Evolutionary conservation across 306 rosid genomes (phyloP).

Genomic region (Gastrolobium villosum): DNA sequence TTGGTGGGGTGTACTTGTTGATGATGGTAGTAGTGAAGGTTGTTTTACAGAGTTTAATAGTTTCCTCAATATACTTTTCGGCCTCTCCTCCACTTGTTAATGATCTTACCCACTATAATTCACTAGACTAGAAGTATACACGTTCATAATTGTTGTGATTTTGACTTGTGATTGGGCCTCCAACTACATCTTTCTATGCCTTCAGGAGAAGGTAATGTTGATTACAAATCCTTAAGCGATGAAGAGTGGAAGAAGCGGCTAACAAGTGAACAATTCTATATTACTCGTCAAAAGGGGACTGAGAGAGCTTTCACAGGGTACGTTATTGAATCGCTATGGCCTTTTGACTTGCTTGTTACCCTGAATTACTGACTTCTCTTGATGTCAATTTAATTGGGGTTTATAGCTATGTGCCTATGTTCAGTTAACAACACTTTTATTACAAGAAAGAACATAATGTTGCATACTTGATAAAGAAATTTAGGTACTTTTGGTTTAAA

Average conservation of each 20-base stretch:
- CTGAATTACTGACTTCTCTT: background rate
- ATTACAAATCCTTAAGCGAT: slow-evolving; percentile 67
- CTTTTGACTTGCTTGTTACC: slow-evolving; percentile 12
- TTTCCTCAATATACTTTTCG: background rate
- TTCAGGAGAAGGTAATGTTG: slow-evolving; percentile 63
- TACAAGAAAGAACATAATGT: background rate
- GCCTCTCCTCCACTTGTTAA: background rate
- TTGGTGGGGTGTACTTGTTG: background rate
- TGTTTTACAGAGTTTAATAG: background rate
- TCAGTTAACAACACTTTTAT: background rate
- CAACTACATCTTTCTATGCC: background rate
- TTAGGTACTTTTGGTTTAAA: background rate
- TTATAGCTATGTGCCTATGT: background rate
- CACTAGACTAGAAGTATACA: background rate
- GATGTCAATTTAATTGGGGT: background rate
- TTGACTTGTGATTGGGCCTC: slow-evolving; percentile 17
- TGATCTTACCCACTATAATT: background rate
- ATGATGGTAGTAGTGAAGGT: background rate
- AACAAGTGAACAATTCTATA: slow-evolving; percentile 71
- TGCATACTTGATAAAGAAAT: background rate
- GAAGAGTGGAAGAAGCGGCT: slow-evolving; percentile 83
- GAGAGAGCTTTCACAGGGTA: slow-evolving; percentile 98
- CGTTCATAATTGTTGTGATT: slow-evolving; percentile 19
- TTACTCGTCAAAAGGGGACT: slow-evolving; percentile 92
- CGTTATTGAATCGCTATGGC: slow-evolving; percentile 22